These are phyloP conservation scores for Rosa chinensis DNA, from an alignment of 306 rosid species.

Conservation along the genomic window DNA sequence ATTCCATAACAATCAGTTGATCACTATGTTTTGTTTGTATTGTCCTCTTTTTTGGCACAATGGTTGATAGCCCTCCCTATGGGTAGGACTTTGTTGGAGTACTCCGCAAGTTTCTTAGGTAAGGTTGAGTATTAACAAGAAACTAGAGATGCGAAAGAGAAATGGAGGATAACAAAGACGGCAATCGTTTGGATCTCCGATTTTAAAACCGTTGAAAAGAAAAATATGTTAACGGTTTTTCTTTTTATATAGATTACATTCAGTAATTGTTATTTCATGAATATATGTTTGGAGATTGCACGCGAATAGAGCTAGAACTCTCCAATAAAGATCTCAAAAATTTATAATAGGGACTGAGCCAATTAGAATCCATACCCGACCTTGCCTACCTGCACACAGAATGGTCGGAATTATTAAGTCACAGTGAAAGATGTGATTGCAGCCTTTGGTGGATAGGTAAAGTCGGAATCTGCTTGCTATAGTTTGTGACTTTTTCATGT, in stretches of 20 bases:
- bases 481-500: background rate
- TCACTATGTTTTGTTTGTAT: background rate
- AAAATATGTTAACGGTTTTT: too few species aligned
- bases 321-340: too few species aligned
- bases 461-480: slow-evolving; percentile 9
- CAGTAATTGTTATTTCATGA: too few species aligned
- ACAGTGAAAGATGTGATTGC: slow-evolving; percentile 9
- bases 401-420: background rate
- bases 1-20: background rate
- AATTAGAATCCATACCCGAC: background rate
- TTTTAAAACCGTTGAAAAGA: too few species aligned
- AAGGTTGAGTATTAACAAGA: background rate
- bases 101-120: background rate
- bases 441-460: slow-evolving; percentile 3
- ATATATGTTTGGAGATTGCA: too few species aligned
- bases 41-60: background rate
- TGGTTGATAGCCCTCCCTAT: background rate
- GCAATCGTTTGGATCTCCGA: background rate
- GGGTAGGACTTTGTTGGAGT: background rate
- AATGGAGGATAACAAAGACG: background rate
- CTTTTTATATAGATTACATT: too few species aligned
- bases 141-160: background rate
- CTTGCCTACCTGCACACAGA: slow-evolving; percentile 1
- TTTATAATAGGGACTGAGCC: too few species aligned
- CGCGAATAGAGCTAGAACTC: too few species aligned